A percentile compares a stretch with the other conserved stretches of the same genome.
Conservation (phyloP, 306 rosid species). For the Casuarina equisetifolia region DNA sequence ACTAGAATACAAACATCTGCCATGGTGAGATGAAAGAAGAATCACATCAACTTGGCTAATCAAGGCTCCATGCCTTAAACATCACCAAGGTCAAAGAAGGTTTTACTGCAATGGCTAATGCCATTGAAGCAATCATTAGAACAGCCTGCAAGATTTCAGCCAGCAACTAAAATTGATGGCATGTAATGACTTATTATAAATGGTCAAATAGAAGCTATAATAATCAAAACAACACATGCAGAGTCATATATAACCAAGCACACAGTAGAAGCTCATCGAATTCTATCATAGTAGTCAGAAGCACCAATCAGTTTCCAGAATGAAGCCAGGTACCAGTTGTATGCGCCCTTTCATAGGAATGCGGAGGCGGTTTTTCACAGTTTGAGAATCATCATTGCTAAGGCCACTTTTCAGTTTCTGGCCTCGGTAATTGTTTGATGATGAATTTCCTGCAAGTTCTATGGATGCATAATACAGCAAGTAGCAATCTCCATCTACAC, state of each 20-base stretch:
- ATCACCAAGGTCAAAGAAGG: conserved; percentile 7
- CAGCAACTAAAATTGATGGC: neutral
- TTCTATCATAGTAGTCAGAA: conserved; percentile 21
- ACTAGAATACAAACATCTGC: conserved; percentile 3
- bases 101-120: neutral
- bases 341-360: conserved; percentile 93
- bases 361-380: conserved; percentile 73
- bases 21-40: neutral
- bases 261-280: conserved; percentile 3
- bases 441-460: conserved; percentile 61
- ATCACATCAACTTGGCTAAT: conserved; percentile 18
- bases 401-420: conserved; percentile 55
- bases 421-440: conserved; percentile 51
- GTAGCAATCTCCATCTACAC: conserved; percentile 85
- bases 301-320: conserved; percentile 23
- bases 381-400: conserved; percentile 66
- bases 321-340: conserved; percentile 65
- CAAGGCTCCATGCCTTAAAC: conserved; percentile 17
- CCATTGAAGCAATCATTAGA: neutral
- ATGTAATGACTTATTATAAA: neutral
- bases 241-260: neutral
- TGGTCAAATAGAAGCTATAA: neutral
- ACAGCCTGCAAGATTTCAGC: neutral
- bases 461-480: conserved; percentile 83
- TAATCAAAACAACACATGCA: conserved; percentile 4